Percentiles rank a stretch among this genome's conserved stretches.
These are phyloP conservation scores for Populus nigra DNA, from an alignment of 345 rosid species.

Conservation along the genomic window DNA sequence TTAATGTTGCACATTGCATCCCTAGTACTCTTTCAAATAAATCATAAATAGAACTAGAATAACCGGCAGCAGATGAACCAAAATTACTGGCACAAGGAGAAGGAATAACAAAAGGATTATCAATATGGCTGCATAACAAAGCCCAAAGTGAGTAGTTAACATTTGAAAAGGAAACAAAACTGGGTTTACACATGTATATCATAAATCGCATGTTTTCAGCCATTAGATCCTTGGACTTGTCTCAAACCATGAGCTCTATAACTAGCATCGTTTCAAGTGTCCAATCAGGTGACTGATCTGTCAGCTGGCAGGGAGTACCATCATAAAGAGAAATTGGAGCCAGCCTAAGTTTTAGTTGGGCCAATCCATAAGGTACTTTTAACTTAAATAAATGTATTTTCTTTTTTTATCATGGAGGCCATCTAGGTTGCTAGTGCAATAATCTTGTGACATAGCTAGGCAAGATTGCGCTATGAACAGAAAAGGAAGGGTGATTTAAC, in stretches of 20 bases:
- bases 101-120: neutral
- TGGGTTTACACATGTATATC: neutral
- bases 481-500: neutral
- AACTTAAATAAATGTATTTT: neutral
- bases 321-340: neutral
- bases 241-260: neutral
- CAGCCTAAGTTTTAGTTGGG: neutral
- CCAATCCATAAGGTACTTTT: neutral
- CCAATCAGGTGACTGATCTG: neutral
- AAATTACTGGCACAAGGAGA: neutral
- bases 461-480: neutral
- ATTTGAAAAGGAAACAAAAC: neutral
- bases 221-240: neutral
- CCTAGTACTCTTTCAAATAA: neutral
- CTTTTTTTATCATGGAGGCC: neutral
- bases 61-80: neutral
- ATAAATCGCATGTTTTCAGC: neutral
- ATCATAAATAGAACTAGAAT: neutral
- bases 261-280: neutral
- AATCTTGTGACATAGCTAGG: neutral
- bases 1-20: neutral
- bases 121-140: neutral
- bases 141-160: neutral
- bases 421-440: neutral
- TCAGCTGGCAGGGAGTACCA: neutral